Evolutionary conservation across 1,284 basidiomycete genomes (phyloP).

Genomic region (Trametes polyzona): DNA sequence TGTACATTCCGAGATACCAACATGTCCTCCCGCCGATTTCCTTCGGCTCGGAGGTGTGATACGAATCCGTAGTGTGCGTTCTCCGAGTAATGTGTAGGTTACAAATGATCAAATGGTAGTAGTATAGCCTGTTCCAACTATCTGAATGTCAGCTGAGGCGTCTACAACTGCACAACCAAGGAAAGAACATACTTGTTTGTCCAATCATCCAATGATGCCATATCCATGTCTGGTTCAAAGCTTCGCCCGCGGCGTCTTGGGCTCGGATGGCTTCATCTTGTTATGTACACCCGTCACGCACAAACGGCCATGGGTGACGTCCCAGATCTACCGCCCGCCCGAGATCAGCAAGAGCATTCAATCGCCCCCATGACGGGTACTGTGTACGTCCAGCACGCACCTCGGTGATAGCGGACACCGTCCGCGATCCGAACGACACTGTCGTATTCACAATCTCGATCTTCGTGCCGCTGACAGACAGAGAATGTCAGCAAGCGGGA

Average conservation of each 20-base stretch:
- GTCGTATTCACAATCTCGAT: slow-evolving; percentile 22
- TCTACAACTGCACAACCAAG: neutral
- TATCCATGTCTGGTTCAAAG: too few species aligned
- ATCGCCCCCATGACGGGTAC: neutral
- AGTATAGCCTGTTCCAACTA: slow-evolving; percentile 1
- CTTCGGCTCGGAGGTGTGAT: too few species aligned
- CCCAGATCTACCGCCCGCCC: slow-evolving; percentile 40
- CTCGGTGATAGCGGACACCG: slow-evolving; percentile 19
- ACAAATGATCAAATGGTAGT: neutral
- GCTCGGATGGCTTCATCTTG: slow-evolving; percentile 41
- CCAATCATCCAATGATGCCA: neutral
- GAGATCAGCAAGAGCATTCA: neutral
- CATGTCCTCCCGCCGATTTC: too few species aligned
- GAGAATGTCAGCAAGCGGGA: neutral
- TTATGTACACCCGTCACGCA: slow-evolving; percentile 42
- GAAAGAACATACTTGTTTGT: neutral
- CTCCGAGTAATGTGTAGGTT: neutral
- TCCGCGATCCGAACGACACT: slow-evolving; percentile 18
- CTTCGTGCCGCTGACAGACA: slow-evolving; percentile 13
- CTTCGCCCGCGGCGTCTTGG: slow-evolving; percentile 13
- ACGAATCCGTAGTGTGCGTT: neutral
- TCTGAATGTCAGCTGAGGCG: neutral
- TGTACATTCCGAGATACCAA: too few species aligned
- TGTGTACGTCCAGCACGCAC: slow-evolving; percentile 9
- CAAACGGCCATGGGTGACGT: slow-evolving; percentile 36